These are phyloP conservation scores for Tolypocladium paradoxum DNA, from an alignment of 2,329 filamentous ascomycete species.

Conservation along the genomic window DNA sequence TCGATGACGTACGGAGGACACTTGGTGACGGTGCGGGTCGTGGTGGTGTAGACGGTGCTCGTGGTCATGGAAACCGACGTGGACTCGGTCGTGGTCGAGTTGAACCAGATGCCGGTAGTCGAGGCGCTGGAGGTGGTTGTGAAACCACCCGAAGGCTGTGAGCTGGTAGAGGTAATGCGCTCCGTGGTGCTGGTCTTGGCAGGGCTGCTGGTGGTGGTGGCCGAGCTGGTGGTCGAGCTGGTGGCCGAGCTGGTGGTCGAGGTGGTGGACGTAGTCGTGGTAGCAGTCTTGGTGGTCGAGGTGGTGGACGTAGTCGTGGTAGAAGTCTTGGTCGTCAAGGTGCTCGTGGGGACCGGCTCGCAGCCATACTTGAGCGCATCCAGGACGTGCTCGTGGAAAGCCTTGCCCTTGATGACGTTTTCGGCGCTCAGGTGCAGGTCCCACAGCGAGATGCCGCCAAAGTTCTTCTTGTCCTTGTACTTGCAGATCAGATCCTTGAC, in stretches of 20 bases:
- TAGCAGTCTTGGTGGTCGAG: constrained; percentile 3
- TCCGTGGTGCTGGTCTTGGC: neutral
- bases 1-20: constrained; percentile 33
- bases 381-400: constrained; percentile 24
- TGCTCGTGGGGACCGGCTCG: constrained; percentile 14
- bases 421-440: constrained; percentile 25
- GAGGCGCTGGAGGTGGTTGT: neutral
- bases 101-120: constrained; percentile 3
- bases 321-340: constrained; percentile 7
- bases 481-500: constrained; percentile 28
- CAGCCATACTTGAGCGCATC: constrained; percentile 28
- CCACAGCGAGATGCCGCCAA: constrained; percentile 36
- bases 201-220: neutral
- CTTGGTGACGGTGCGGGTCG: constrained; percentile 42
- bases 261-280: constrained; percentile 4
- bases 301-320: constrained; percentile 4
- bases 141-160: too few relatives aligned
- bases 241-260: constrained; percentile 4
- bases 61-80: constrained; percentile 12
- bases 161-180: too few relatives aligned
- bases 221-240: constrained; percentile 1
- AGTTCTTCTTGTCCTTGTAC: constrained; percentile 24
- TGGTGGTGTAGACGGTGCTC: constrained; percentile 29
- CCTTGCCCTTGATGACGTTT: constrained; percentile 21
- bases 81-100: constrained; percentile 5